phyloP scores from a whole-genome alignment of 129 eudicot genomes.

The Rutidosis leptorrhynchoides region DNA sequence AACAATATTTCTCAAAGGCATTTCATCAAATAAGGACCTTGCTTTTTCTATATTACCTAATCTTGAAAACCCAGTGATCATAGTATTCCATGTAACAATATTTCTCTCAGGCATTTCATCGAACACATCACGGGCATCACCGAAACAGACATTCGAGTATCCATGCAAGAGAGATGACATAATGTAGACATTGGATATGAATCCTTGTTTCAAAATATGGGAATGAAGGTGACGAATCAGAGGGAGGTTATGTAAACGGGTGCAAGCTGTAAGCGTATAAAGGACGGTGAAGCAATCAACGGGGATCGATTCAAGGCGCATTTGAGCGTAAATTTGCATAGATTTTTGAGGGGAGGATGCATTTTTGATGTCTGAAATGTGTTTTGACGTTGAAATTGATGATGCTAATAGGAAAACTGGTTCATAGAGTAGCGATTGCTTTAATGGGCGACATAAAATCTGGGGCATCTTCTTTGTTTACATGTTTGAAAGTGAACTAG shows the following conservation, averaged over 20 bases:
- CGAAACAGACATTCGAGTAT: conserved; percentile 25
- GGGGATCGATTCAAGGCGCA: conserved; percentile 40
- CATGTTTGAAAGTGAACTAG: background rate
- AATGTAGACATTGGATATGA: conserved; percentile 41
- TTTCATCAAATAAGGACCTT: conserved; percentile 40
- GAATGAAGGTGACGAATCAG: conserved; percentile 51
- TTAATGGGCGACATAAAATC: conserved; percentile 13
- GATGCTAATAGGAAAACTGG: background rate
- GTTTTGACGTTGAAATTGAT: conserved; percentile 24
- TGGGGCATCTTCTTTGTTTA: conserved; percentile 13
- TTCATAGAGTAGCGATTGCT: background rate
- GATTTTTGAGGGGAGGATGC: conserved; percentile 49
- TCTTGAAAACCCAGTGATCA: conserved; percentile 50
- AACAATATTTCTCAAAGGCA: conserved; percentile 44
- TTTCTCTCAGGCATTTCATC: conserved; percentile 66
- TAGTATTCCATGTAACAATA: conserved; percentile 58
- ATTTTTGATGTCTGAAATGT: conserved; percentile 45
- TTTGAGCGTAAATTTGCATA: conserved; percentile 44
- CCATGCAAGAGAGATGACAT: conserved; percentile 46
- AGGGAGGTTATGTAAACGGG: conserved; percentile 36
- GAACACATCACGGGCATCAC: conserved; percentile 46
- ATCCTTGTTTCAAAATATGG: conserved; percentile 54
- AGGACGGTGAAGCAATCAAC: conserved; percentile 48
- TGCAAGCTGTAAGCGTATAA: conserved; percentile 46
- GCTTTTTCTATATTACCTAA: conserved; percentile 37